A percentile compares a stretch with the other conserved stretches of the same genome.
Evolutionary conservation across 139 green algal species (phyloP).

Genomic region (Volvox reticuliferus): DNA sequence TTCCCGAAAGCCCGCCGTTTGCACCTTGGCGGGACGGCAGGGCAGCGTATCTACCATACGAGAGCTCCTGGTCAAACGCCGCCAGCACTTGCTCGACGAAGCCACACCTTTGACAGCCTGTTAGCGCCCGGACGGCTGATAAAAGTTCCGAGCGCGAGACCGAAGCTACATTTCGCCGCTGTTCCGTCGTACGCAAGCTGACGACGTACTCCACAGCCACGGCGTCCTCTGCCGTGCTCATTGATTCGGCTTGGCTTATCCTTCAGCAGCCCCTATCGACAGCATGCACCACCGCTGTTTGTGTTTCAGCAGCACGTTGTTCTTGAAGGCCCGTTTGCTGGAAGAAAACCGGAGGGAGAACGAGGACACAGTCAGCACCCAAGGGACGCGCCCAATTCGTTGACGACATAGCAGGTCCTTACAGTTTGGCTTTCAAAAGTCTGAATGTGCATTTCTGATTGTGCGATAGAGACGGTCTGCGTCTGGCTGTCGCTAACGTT

Average conservation of each 20-base stretch:
- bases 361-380: not conserved
- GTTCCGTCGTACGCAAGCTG: not conserved
- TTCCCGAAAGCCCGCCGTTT: not conserved
- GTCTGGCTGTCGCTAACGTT: slow-evolving; percentile 15
- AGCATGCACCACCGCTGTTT: not conserved
- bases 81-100: slow-evolving; percentile 44
- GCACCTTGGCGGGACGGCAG: not conserved
- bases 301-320: not conserved
- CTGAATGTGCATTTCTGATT: not conserved
- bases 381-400: not conserved
- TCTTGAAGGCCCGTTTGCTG: slow-evolving; percentile 4
- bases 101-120: slow-evolving; percentile 34
- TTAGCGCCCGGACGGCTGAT: not conserved
- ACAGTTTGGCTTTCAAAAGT: slow-evolving; percentile 20
- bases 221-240: not conserved
- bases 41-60: not conserved
- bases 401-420: not conserved
- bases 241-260: not conserved
- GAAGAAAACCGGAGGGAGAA: not conserved
- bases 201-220: not conserved
- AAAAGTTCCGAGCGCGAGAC: not conserved
- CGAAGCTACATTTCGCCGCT: not conserved
- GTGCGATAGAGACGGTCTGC: not conserved
- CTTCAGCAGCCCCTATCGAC: slow-evolving; percentile 5
- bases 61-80: slow-evolving; percentile 13